Conservation (phyloP, 2,329 filamentous ascomycete genomes). For the Aspergillus sp. region DNA sequence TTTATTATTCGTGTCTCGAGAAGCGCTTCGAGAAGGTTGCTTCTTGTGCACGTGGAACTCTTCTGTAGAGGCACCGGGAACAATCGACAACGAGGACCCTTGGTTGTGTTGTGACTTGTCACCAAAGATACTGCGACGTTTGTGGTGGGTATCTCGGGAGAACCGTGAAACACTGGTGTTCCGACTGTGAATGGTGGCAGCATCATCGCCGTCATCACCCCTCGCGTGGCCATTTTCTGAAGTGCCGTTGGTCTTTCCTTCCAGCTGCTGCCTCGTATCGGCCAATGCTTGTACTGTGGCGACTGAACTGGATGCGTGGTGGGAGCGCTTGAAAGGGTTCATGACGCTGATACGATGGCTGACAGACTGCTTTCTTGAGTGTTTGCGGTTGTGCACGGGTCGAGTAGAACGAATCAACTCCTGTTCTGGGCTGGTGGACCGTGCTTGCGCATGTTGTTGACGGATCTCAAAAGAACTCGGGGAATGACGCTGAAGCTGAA, state of each 20-base stretch:
- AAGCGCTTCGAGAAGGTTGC: conserved; percentile 21
- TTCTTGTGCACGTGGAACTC: conserved; percentile 18
- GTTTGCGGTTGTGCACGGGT: conserved; percentile 24
- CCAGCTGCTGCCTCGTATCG: conserved; percentile 15
- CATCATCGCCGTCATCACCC: conserved; percentile 27
- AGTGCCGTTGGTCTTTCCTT: conserved; percentile 8
- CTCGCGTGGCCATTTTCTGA: conserved; percentile 11
- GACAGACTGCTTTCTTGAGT: conserved; percentile 32
- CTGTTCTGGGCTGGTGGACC: conserved; percentile 31
- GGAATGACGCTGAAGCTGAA: conserved; percentile 37
- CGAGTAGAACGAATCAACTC: conserved; percentile 30
- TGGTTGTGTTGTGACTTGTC: conserved; percentile 27
- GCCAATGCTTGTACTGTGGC: conserved; percentile 26
- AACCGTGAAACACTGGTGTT: conserved; percentile 31
- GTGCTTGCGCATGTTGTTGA: conserved; percentile 17
- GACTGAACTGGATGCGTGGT: conserved; percentile 32
- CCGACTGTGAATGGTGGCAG: conserved; percentile 33
- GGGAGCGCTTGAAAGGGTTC: conserved; percentile 39
- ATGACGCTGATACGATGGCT: conserved; percentile 39
- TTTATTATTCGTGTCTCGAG: conserved; percentile 20
- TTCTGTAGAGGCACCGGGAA: conserved; percentile 13
- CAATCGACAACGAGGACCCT: conserved; percentile 26
- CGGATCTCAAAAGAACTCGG: conserved; percentile 21
- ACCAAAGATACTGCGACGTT: conserved; percentile 38
- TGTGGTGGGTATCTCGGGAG: conserved; percentile 29